These are phyloP conservation scores for Ilex paraguariensis DNA, from an alignment of 305 asterid species.

Conservation along the genomic window DNA sequence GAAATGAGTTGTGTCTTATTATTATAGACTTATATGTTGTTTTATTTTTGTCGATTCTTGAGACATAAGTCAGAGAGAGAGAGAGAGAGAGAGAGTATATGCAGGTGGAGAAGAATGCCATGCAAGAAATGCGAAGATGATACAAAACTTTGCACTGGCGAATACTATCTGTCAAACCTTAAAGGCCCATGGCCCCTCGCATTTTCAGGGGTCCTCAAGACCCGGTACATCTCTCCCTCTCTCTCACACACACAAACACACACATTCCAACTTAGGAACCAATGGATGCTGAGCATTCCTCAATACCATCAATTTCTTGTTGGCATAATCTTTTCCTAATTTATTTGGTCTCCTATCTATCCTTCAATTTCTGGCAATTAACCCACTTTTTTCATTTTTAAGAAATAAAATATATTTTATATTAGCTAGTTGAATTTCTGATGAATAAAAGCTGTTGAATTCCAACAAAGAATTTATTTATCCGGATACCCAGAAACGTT, in stretches of 20 bases:
- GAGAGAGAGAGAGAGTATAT: neutral
- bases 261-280: neutral
- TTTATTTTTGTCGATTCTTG: too few species aligned
- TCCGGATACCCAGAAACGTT: neutral
- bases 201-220: neutral
- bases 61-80: too few species aligned
- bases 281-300: neutral
- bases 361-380: neutral
- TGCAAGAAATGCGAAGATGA: neutral
- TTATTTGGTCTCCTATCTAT: neutral
- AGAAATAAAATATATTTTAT: too few species aligned
- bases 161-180: neutral
- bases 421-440: neutral
- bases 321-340: too few species aligned
- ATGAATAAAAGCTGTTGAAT: neutral
- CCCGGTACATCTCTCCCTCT: neutral
- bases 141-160: neutral
- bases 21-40: too few species aligned
- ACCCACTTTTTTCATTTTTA: neutral
- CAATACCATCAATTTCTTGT: neutral
- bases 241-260: neutral
- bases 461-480: neutral
- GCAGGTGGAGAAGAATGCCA: neutral
- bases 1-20: too few species aligned
- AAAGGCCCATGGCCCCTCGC: neutral